These are phyloP conservation scores for Candida railenensis DNA, from an alignment of 805 yeast species.

Conservation along the genomic window DNA sequence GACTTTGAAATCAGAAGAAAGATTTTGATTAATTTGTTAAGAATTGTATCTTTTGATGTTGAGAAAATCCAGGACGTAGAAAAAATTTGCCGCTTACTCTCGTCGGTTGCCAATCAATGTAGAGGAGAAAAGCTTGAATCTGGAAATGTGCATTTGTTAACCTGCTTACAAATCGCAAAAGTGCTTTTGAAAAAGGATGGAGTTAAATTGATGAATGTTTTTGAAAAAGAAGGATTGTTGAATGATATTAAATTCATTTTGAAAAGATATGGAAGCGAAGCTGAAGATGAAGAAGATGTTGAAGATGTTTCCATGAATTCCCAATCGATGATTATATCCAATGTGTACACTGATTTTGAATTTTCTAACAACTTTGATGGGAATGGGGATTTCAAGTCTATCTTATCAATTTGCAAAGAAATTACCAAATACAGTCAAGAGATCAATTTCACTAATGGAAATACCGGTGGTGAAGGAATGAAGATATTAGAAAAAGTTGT, in stretches of 20 bases:
- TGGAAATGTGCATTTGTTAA: constrained; percentile 43
- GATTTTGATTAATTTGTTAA: constrained; percentile 51
- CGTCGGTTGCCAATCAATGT: constrained; percentile 61
- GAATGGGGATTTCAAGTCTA: neutral
- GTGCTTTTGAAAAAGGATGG: constrained; percentile 45
- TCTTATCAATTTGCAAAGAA: neutral
- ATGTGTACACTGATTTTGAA: constrained; percentile 25
- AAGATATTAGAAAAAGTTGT: constrained; percentile 14
- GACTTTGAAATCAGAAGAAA: constrained; percentile 62
- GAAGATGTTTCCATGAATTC: neutral
- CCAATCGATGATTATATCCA: neutral
- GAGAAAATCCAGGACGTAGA: neutral
- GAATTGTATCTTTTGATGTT: constrained; percentile 46
- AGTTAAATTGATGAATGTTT: constrained; percentile 40
- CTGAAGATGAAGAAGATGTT: constrained; percentile 11
- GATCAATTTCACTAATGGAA: neutral
- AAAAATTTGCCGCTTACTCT: constrained; percentile 32
- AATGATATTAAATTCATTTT: constrained; percentile 44
- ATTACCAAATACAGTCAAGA: constrained; percentile 8
- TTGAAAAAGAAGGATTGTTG: constrained; percentile 74
- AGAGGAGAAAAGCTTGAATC: constrained; percentile 21
- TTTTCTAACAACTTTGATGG: constrained; percentile 22
- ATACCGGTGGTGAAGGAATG: constrained; percentile 6
- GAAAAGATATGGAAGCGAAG: constrained; percentile 15
- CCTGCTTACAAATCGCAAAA: constrained; percentile 50